phyloP scores from a whole-genome alignment of 306 rosid species.

The Quercus glauca region DNA sequence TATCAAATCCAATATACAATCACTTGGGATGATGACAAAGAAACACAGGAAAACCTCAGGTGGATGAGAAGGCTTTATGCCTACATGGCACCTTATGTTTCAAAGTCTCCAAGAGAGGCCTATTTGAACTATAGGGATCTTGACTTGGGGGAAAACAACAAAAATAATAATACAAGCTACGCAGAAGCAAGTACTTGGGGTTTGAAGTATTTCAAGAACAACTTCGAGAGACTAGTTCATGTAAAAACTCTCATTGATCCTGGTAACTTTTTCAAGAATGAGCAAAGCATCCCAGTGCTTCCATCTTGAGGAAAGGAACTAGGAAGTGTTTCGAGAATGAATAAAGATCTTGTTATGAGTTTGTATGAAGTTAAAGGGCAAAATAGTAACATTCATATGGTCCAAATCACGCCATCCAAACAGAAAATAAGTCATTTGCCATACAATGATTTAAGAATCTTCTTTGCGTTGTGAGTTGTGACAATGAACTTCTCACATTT shows the following conservation, averaged over 20 bases:
- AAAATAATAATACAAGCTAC: constrained; percentile 26
- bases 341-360: too few relatives aligned
- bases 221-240: constrained; percentile 40
- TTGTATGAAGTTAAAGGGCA: too few relatives aligned
- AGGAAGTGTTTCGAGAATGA: too few relatives aligned
- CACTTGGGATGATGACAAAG: not conserved
- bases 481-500: too few relatives aligned
- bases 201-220: constrained; percentile 40
- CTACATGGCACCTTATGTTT: constrained; percentile 53
- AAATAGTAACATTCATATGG: too few relatives aligned
- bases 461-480: too few relatives aligned
- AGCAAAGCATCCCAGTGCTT: constrained; percentile 48
- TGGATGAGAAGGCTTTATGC: constrained; percentile 39
- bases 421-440: too few relatives aligned
- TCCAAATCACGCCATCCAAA: too few relatives aligned
- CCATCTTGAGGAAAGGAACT: not conserved
- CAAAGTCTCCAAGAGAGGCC: constrained; percentile 51
- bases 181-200: constrained; percentile 49
- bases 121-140: constrained; percentile 64
- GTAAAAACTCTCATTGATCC: constrained; percentile 45
- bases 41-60: constrained; percentile 21
- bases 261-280: constrained; percentile 39
- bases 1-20: constrained; percentile 7
- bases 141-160: constrained; percentile 42
- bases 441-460: too few relatives aligned